Evolutionary conservation across 257 asterid species (phyloP).

Genomic region (Paulownia fortunei): DNA sequence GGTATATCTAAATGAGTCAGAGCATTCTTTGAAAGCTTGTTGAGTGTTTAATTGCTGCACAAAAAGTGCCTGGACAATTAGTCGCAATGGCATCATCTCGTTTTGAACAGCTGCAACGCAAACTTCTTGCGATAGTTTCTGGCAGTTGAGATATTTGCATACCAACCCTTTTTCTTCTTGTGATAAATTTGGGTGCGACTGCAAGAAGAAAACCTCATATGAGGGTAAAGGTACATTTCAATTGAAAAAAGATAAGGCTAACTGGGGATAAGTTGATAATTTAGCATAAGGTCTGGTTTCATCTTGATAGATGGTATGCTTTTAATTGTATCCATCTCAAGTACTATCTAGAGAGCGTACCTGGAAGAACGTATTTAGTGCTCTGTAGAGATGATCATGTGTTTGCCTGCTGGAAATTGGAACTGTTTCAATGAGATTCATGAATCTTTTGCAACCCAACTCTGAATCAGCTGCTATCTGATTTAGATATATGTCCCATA

Average conservation of each 20-base stretch:
- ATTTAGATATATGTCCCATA: slow-evolving; percentile 69
- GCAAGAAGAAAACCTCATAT: slow-evolving; percentile 13
- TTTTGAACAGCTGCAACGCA: slow-evolving; percentile 78
- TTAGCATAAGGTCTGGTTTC: too few species aligned
- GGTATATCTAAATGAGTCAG: slow-evolving; percentile 59
- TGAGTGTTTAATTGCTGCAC: slow-evolving; percentile 80
- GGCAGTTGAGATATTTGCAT: slow-evolving; percentile 76
- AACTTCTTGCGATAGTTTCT: slow-evolving; percentile 64
- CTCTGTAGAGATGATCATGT: slow-evolving; percentile 71
- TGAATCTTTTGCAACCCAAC: slow-evolving; percentile 46
- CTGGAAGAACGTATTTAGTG: slow-evolving; percentile 55
- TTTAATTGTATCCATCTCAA: too few species aligned
- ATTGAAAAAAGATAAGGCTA: background rate
- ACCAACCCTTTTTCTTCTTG: slow-evolving; percentile 65
- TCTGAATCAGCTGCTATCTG: slow-evolving; percentile 51
- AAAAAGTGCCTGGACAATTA: slow-evolving; percentile 76
- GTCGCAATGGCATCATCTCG: slow-evolving; percentile 71
- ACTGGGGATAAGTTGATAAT: too few species aligned
- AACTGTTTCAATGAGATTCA: slow-evolving; percentile 60
- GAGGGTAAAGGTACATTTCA: background rate
- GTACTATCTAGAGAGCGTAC: slow-evolving; percentile 41
- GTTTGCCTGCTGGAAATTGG: slow-evolving; percentile 62
- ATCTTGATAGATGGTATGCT: background rate
- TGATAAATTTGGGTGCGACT: slow-evolving; percentile 60
- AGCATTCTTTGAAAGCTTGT: slow-evolving; percentile 67